These are phyloP conservation scores for Vachellia pachyceras DNA, from an alignment of 306 rosid species.

Conservation along the genomic window DNA sequence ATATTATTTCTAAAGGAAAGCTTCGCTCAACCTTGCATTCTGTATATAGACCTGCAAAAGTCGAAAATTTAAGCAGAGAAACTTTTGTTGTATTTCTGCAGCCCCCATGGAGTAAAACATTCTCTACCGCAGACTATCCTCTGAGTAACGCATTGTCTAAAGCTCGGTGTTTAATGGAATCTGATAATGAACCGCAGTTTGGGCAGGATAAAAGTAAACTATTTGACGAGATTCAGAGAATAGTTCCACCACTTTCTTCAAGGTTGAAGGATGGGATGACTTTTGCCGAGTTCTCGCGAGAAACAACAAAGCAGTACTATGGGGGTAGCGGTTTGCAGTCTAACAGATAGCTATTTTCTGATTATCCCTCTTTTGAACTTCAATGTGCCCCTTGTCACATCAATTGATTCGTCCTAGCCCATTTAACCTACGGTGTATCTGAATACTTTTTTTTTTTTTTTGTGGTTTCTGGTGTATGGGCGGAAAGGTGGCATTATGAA, in stretches of 20 bases:
- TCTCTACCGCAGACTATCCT: conserved; percentile 54
- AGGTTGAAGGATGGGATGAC: conserved; percentile 90
- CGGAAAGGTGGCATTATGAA: background rate
- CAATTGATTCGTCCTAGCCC: conserved; percentile 10
- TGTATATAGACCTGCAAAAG: conserved; percentile 57
- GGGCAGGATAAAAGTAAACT: conserved; percentile 31
- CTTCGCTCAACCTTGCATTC: conserved; percentile 79
- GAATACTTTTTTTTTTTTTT: background rate
- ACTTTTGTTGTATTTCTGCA: conserved; percentile 87
- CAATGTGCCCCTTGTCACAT: conserved; percentile 21
- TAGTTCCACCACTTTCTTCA: conserved; percentile 70
- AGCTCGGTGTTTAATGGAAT: conserved; percentile 19
- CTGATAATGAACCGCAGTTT: conserved; percentile 17
- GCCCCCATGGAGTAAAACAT: conserved; percentile 89
- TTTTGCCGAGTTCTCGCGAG: conserved; percentile 83
- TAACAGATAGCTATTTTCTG: conserved; percentile 50
- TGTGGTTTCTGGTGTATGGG: background rate
- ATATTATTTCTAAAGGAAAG: conserved; percentile 75
- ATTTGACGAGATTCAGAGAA: conserved; percentile 60
- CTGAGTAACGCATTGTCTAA: conserved; percentile 9
- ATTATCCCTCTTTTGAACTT: conserved; percentile 17
- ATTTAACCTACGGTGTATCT: conserved; percentile 23
- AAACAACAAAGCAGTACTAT: conserved; percentile 87
- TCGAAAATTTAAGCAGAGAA: conserved; percentile 72
- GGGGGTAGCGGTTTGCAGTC: conserved; percentile 90